Base-by-base conservation (phyloP, 2,329 filamentous ascomycete genomes). In the Bretziella fagacearum region DNA sequence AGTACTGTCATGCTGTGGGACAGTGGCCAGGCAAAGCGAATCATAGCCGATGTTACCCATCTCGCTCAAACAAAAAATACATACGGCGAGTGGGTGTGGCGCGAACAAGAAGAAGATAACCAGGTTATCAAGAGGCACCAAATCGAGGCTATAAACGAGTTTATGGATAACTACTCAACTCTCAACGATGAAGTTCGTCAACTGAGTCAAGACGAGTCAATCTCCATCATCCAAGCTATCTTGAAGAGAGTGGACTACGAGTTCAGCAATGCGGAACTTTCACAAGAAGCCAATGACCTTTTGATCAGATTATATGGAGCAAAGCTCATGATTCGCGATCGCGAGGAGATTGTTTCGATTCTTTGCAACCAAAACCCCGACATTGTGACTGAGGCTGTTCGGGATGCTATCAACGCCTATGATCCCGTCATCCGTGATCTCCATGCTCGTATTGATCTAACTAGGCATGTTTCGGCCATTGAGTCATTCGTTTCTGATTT, bases 1-100 rank as follows among this genome's bases (percentile, higher is more conserved):
- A 81, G 76, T 0, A 71, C 81, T 3, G 76, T 85, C 0, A 61
- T 87, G 8, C 70, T 73, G 4, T 86, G 80, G 78, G 84, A 91
- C 55, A 73, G 74, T 4, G 65, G 68, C 30, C 81, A 84, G 52
- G 79, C 86, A 52, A 74, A 74, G 15, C 22, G 25, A 13, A 43
- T 30, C 8, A 18, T 43, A 10, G 18, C 29, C 18, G 40, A 43
- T 17, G 40, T 43, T 17, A 43, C 40, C 15, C 40, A 22, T 5
- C 15, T 43, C 17, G 40, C 40, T n/a, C 40, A 43, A 22, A 20
- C n/a, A 3, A 43, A 43, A 17, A 43, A 43, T 18, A 6, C 26
- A 7, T 43, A 43, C 11, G 40, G 40, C 15, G 40, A 43, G 23
- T 43, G 40, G 40, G 40, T 43, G 1, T 43, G 40, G 40, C 26